A percentile compares a stretch with the other conserved stretches of the same genome.
Evolutionary conservation across 768 basidiomycete species (phyloP).

Genomic region (Panaeolus papilionaceus): DNA sequence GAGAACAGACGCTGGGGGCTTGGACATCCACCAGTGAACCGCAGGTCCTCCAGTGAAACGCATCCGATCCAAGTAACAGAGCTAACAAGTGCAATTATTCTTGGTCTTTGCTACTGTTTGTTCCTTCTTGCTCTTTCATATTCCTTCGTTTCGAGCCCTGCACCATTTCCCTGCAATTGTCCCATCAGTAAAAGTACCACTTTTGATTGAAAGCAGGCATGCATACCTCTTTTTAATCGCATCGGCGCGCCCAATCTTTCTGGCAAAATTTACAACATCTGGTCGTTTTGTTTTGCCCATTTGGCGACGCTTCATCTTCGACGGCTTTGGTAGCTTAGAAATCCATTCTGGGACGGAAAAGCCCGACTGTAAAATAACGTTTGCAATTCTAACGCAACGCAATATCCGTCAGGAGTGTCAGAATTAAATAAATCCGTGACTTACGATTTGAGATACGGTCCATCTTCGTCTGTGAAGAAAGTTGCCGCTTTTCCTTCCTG

Average conservation of each 20-base stretch:
- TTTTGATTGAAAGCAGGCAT: constrained; percentile 10
- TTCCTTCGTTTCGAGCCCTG: constrained; percentile 74
- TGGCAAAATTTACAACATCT: constrained; percentile 73
- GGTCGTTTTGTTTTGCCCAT: constrained; percentile 88
- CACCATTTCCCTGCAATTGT: constrained; percentile 71
- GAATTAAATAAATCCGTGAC: constrained; percentile 29
- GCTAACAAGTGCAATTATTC: neutral
- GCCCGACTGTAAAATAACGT: constrained; percentile 93
- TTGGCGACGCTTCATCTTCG: constrained; percentile 82
- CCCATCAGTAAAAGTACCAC: constrained; percentile 15
- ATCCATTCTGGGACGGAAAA: constrained; percentile 95
- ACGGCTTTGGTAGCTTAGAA: constrained; percentile 90
- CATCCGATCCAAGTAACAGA: constrained; percentile 38
- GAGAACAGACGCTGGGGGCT: constrained; percentile 51
- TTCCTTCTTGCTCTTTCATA: constrained; percentile 17
- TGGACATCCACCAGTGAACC: constrained; percentile 35
- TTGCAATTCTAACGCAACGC: constrained; percentile 73
- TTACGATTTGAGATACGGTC: constrained; percentile 88
- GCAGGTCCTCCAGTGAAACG: constrained; percentile 42
- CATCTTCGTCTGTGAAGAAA: constrained; percentile 95
- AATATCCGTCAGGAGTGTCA: constrained; percentile 15
- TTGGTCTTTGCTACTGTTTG: neutral
- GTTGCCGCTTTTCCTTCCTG: constrained; percentile 93
- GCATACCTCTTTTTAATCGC: constrained; percentile 76
- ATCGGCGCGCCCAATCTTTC: constrained; percentile 70